Evolutionary conservation across 2,329 filamentous ascomycete species (phyloP).

Genomic region (Colletotrichum endophyticum): DNA sequence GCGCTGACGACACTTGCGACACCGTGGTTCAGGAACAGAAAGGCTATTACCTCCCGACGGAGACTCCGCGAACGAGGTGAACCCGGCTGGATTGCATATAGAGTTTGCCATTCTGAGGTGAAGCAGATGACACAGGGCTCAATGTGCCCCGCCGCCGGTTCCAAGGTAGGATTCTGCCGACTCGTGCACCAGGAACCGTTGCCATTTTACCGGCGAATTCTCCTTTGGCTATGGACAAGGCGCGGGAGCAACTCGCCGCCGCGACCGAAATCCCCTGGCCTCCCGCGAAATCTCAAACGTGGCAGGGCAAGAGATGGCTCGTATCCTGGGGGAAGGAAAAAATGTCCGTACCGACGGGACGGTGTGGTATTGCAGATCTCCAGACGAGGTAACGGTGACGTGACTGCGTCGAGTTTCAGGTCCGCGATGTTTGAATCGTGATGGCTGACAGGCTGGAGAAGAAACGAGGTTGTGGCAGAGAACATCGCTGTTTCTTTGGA

Average conservation of each 20-base stretch:
- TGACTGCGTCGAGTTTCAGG: constrained; percentile 7
- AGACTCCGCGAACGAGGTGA: neutral
- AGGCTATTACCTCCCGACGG: neutral
- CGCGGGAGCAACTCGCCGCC: neutral
- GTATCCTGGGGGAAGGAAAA: neutral
- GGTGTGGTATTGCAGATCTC: constrained; percentile 11
- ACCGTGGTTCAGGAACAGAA: neutral
- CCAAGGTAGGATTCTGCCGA: neutral
- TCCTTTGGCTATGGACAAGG: neutral
- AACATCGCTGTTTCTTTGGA: neutral
- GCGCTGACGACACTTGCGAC: neutral
- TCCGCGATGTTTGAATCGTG: neutral
- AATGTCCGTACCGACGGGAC: neutral
- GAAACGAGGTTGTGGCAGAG: neutral
- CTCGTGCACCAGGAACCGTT: neutral
- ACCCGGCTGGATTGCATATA: neutral
- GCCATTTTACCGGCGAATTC: neutral
- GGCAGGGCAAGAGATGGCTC: neutral
- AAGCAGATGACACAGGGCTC: constrained; percentile 1
- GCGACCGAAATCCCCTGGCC: neutral
- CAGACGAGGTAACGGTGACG: constrained; percentile 4
- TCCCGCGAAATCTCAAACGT: neutral
- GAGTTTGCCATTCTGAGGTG: constrained; percentile 5
- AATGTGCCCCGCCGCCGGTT: neutral
- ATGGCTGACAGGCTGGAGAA: neutral